These are phyloP conservation scores for Aplosporella prunicola DNA, from an alignment of 2,329 filamentous ascomycete genomes.

Conservation along the genomic window DNA sequence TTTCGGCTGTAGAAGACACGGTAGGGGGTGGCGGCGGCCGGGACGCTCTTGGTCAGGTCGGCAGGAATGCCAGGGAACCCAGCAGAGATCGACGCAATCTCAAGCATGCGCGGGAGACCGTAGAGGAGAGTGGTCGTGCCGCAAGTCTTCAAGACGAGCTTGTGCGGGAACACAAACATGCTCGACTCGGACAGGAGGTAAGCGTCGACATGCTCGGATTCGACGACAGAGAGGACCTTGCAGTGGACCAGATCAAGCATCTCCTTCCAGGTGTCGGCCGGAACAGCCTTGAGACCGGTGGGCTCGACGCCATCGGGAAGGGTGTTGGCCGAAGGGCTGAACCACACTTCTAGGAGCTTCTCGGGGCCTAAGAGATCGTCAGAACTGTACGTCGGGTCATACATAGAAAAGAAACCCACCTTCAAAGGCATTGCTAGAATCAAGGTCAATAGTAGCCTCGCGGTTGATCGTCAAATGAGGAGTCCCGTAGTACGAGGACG, in stretches of 20 bases:
- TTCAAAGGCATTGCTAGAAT: constrained; percentile 95
- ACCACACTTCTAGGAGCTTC: constrained; percentile 98
- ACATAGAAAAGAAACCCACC: constrained; percentile 39
- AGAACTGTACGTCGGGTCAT: constrained; percentile 9
- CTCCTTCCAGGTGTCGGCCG: constrained; percentile 77
- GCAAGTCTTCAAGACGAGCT: constrained; percentile 96
- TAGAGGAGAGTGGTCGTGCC: constrained; percentile 90
- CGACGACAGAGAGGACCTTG: constrained; percentile 90
- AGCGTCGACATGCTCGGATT: constrained; percentile 88
- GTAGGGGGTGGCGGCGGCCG: constrained; percentile 76
- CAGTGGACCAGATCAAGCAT: constrained; percentile 99
- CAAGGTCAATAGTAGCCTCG: constrained; percentile 82
- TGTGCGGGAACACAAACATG: constrained; percentile 99
- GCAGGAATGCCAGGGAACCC: constrained; percentile 80
- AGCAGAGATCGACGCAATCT: constrained; percentile 78
- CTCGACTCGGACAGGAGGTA: constrained; percentile 97
- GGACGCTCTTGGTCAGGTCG: constrained; percentile 54
- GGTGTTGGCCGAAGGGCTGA: constrained; percentile 66
- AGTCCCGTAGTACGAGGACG: constrained; percentile 64
- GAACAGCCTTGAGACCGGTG: constrained; percentile 76
- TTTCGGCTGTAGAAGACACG: constrained; percentile 98
- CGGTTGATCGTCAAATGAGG: constrained; percentile 95
- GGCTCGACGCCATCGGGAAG: constrained; percentile 62
- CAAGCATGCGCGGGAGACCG: constrained; percentile 80
- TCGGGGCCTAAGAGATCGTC: constrained; percentile 58